Evolutionary conservation across 345 rosid genomes (phyloP).

Genomic region (Aurinia saxatilis): DNA sequence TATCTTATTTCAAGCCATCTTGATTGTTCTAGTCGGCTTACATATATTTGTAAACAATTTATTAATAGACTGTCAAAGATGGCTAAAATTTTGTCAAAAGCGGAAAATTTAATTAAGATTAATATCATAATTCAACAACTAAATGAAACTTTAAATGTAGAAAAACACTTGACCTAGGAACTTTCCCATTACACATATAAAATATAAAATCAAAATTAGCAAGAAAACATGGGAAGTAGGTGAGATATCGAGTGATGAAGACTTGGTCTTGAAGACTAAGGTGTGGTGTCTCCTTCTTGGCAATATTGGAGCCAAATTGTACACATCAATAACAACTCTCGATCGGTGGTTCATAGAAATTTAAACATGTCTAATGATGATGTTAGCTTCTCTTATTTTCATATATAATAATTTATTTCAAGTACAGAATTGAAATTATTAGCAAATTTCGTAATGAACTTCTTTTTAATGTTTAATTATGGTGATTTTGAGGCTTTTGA

Average conservation of each 20-base stretch:
- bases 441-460: background rate
- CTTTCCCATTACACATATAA: slow-evolving; percentile 14
- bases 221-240: slow-evolving; percentile 12
- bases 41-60: background rate
- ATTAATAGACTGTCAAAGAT: slow-evolving; percentile 11
- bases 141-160: background rate
- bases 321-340: slow-evolving; percentile 16
- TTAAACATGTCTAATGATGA: slow-evolving; percentile 13
- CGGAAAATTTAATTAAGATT: background rate
- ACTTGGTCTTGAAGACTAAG: slow-evolving; percentile 28
- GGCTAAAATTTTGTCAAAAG: slow-evolving; percentile 12
- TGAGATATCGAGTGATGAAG: slow-evolving; percentile 22
- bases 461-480: background rate
- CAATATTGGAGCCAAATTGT: slow-evolving; percentile 3
- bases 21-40: background rate
- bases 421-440: background rate
- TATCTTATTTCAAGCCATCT: background rate
- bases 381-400: background rate
- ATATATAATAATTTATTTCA: background rate
- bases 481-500: background rate
- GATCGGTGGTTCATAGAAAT: slow-evolving; percentile 20
- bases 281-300: slow-evolving; percentile 25
- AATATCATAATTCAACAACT: background rate
- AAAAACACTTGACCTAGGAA: slow-evolving; percentile 13
- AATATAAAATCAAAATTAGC: slow-evolving; percentile 8